Base-by-base conservation (phyloP, 2,329 filamentous ascomycete genomes). In the Fusarium continuum region DNA sequence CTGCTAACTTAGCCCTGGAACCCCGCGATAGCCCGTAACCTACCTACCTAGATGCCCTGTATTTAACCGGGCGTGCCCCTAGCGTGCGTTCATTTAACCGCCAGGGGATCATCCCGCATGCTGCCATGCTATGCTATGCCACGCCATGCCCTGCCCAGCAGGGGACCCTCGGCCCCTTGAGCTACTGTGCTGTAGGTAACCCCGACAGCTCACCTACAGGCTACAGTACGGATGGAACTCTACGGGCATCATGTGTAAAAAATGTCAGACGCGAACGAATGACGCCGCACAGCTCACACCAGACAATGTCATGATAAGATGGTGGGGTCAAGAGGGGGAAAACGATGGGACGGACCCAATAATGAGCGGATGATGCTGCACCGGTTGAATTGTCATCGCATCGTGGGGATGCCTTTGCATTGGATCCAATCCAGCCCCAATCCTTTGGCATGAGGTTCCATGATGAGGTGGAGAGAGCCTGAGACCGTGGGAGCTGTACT, bases 291-390 rank as follows among this genome's bases (percentile, higher is more conserved):
- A 20, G 38, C 36, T 43, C 46, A 28, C 38, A 43, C 36, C 34
- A 22, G 46, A 28, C 31, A 39, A 26, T 62, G 61, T 48, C 66
- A 67, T 69, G 61, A 61, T 43, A 34, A 53, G 40, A 55, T 57
- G 56, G 61, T 52, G 68, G 65, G 68, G 64, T 66, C 32, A 38
- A 55, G 68, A 69, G 68, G 65, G 68, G 65, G 52, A 58, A 55
- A 17, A 34, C 17, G n/a, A 26, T 28, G 29, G 26, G 45, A 14
- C 20, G 16, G 46, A 36, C 31, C 52, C 45, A 35, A 44, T 55
- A 19, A 45, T 40, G 34, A 32, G 20, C 25, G 29, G 14, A 11
- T 34, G 44, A 22, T 34, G 16, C 36, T 38, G 32, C n/a, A 23
- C 32, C 67, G 67, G 65, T 32, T 69, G 65, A 70, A 65, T 61